These are phyloP conservation scores for Adiantum capillusveneris DNA, from an alignment of 75 land plant species.

Conservation along the genomic window DNA sequence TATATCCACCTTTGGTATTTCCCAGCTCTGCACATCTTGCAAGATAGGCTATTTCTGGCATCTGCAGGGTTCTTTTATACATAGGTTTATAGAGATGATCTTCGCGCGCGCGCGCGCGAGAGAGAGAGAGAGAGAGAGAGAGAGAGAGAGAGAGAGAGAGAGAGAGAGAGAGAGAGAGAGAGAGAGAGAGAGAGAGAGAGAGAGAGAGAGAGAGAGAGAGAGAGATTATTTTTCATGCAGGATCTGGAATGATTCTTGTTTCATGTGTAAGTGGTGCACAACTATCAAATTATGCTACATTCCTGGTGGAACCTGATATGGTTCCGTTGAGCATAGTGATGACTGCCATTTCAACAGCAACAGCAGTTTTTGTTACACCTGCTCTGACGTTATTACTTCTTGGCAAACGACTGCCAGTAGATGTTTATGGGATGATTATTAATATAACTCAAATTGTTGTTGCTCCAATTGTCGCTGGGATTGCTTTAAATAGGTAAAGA, in stretches of 20 bases:
- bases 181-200: neutral
- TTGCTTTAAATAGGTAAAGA: slow-evolving; percentile 75
- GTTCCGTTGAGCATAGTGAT: slow-evolving; percentile 92
- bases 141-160: neutral
- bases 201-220: neutral
- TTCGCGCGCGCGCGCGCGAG: too few relatives aligned
- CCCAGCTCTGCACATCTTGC: too few relatives aligned
- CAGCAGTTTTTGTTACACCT: slow-evolving; percentile 86
- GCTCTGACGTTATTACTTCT: slow-evolving; percentile 60
- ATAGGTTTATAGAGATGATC: too few relatives aligned
- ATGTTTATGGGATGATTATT: slow-evolving; percentile 80
- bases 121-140: too few relatives aligned
- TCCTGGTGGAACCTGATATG: slow-evolving; percentile 65
- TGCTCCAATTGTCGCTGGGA: slow-evolving; percentile 71
- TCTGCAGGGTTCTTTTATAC: too few relatives aligned
- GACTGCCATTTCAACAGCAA: slow-evolving; percentile 91
- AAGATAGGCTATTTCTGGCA: too few relatives aligned
- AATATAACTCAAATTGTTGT: slow-evolving; percentile 84
- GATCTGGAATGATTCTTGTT: slow-evolving; percentile 78
- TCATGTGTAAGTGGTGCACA: slow-evolving; percentile 98
- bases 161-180: neutral
- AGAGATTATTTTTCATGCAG: too few relatives aligned
- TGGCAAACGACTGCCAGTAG: slow-evolving; percentile 81
- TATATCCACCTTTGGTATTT: too few relatives aligned
- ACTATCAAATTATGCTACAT: slow-evolving; percentile 95